phyloP scores from a whole-genome alignment of 2,329 filamentous ascomycete species.

The Orbilia ellipsospora region DNA sequence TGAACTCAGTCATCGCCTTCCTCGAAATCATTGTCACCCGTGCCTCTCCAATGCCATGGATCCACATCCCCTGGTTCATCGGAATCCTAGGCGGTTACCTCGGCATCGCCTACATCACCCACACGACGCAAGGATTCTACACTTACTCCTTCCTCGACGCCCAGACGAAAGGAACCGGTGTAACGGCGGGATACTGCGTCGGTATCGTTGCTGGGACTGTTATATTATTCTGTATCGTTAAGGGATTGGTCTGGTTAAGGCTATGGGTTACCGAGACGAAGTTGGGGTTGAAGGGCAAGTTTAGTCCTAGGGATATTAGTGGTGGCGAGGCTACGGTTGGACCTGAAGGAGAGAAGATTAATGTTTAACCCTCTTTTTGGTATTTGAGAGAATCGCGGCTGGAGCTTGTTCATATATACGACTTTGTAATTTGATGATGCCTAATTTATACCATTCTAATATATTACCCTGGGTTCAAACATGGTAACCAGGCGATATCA shows the following conservation, averaged over 20 bases:
- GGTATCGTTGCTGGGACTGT: slow-evolving; percentile 69
- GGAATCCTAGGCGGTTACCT: slow-evolving; percentile 79
- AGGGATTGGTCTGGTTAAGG: slow-evolving; percentile 67
- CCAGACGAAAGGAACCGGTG: slow-evolving; percentile 65
- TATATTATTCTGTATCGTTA: slow-evolving; percentile 68
- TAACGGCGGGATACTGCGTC: slow-evolving; percentile 74
- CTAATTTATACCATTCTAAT: slow-evolving; percentile 3
- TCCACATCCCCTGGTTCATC: slow-evolving; percentile 75
- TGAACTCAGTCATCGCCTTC: slow-evolving; percentile 80
- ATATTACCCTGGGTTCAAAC: neutral
- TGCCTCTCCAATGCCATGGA: slow-evolving; percentile 71
- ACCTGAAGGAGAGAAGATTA: slow-evolving; percentile 56
- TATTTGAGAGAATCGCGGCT: too few relatives aligned
- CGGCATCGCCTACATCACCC: slow-evolving; percentile 77
- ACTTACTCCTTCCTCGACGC: slow-evolving; percentile 82
- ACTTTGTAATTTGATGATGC: too few relatives aligned
- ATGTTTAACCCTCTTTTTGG: slow-evolving; percentile 7
- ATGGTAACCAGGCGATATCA: neutral
- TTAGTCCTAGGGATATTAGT: slow-evolving; percentile 58
- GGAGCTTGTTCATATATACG: too few relatives aligned
- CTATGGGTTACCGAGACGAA: slow-evolving; percentile 66
- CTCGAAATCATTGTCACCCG: slow-evolving; percentile 78
- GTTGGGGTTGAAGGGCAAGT: slow-evolving; percentile 63
- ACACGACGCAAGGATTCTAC: slow-evolving; percentile 77
- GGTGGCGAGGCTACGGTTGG: slow-evolving; percentile 56